Evolutionary conservation across 1,139 yeast genomes (phyloP), one percentile per base, ranked within the genome.

Genomic region (Protomyces macrosporus): DNA sequence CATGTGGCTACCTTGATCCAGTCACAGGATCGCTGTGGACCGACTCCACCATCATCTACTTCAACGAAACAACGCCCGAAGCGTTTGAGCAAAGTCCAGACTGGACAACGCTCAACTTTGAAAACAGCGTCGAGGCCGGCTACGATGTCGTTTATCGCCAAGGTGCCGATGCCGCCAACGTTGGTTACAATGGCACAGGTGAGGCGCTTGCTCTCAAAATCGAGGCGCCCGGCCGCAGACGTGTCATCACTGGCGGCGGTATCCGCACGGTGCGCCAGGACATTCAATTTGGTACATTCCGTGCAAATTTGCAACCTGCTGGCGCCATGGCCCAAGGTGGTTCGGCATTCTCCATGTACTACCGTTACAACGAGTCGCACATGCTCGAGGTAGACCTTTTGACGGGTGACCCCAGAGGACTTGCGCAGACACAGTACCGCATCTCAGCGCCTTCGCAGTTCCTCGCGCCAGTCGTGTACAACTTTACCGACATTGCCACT

Each of bases 251-350:
- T 48, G 62, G 62, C 9, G 62, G 53, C 35, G 62, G 62, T 34
- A 52, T 58, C 50, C 55, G 62, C 30, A 58, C 62, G 5, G 48
- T 56, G 10, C 55, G 62, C n/a, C 62, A 58, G 52, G 62, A 58
- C 40, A 58, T 58, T 6, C 62, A 58, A 16, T 58, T 51, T 42
- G 62, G 62, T 4, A 51, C 62, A 5, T 58, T 58, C 62, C 32
- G 62, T 12, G 55, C 62, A 9, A 42, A 45, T 9, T n/a, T 58
- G 35, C 55, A 52, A 34, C 62, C 62, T 4, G 62, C 62, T 34
- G 48, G 48, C 48, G 16, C 16, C 30, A 10, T 14, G 7, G 48
- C 30, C 16, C 55, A 58, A 33, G 51, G 53, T 9, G 54, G 53
- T 39, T 33, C 62, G 23, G 54, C 62, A 6, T 32, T 58, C 10